Conservation (phyloP, 225 moss, liverwort and hornwort genomes). For the Bryoerythrophyllum caledonicum region DNA sequence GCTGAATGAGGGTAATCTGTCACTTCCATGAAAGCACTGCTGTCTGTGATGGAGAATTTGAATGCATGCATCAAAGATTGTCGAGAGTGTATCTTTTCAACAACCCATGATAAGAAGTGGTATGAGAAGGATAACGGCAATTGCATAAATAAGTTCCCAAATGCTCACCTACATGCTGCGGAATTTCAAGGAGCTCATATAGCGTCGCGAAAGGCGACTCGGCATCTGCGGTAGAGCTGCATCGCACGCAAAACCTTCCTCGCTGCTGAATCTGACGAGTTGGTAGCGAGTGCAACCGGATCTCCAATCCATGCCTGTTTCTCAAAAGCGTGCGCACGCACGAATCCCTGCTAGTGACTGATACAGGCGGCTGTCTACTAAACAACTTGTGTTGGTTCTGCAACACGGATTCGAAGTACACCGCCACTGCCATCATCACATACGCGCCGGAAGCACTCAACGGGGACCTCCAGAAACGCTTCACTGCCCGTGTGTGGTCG, state of each 20-base stretch:
- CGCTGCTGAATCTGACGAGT: conserved; percentile 23
- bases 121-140: neutral
- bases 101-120: neutral
- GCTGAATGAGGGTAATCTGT: neutral
- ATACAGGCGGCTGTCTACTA: conserved; percentile 19
- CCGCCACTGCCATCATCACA: conserved; percentile 40
- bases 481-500: neutral
- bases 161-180: conserved; percentile 57
- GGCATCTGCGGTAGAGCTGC: conserved; percentile 50
- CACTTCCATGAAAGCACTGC: conserved; percentile 2
- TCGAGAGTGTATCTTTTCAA: neutral
- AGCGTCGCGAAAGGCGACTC: conserved; percentile 46
- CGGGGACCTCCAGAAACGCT: too few relatives aligned
- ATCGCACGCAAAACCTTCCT: conserved; percentile 22
- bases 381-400: conserved; percentile 29
- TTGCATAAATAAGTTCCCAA: neutral
- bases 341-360: conserved; percentile 15
- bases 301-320: conserved; percentile 14
- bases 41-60: neutral
- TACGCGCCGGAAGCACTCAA: neutral
- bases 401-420: conserved; percentile 28
- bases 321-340: conserved; percentile 4
- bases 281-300: conserved; percentile 25
- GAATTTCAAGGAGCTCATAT: conserved; percentile 57
- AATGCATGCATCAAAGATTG: neutral